Evolutionary conservation across 305 asterid species (phyloP), one percentile per base, ranked within the genome.

Genomic region (Euphrasia arctica): DNA sequence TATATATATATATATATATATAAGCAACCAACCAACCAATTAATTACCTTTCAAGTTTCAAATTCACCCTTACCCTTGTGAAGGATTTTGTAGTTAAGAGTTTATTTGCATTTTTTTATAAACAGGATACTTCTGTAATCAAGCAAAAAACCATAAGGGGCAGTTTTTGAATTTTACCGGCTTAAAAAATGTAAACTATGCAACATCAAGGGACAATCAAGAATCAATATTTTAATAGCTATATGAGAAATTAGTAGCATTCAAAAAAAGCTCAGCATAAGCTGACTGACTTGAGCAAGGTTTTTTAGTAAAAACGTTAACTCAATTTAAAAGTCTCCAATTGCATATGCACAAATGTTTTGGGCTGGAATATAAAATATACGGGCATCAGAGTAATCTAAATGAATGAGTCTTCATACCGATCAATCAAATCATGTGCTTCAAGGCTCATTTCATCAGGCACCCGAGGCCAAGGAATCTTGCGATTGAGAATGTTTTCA

Each of bases 401-500:
- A 70, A 70, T 32, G 48, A 55, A 70, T 61, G 49, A 56, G 65
- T 48, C 63, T 69, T 72, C 95, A 77, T 81, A 94, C 99, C 82
- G 81, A 75, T 94, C 97, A 73, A 94, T 94, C 80, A 94, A 80
- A 77, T 89, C 95, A 74, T 77, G 71, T 36, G 99, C 95, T 66
- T 88, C 99, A 5, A 61, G 73, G 78, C 93, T 90, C 95, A 94
- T 88, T 81, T 94, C 99, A 64, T 88, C 98, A 11, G 95, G 93
- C 14, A 85, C 90, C 25, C 61, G 72, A 5, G 99, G 99, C 99
- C 99, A 90, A 66, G 95, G 99, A 73, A 94, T 90, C 74, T 94
- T 90, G 61, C 96, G 90, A 72, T 94, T 94, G 74, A 94, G 96
- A 85, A 94, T 94, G 81, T 94, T 94, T 70, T 91, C 95, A 63